Base-by-base conservation (phyloP, 495 filamentous ascomycete genomes). In the Penicillium ucsense region DNA sequence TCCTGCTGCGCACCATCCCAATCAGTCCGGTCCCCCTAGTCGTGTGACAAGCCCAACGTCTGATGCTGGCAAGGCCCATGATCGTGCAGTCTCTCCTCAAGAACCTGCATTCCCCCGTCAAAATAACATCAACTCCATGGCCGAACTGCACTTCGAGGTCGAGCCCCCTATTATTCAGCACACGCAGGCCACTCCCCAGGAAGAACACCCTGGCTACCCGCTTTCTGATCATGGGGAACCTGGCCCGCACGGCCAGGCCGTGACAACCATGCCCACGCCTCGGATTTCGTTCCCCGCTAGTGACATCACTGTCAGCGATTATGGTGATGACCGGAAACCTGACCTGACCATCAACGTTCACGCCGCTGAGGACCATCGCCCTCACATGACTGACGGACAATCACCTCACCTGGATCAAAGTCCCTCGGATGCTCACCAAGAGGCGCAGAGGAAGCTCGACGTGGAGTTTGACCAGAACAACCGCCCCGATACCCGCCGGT, bases 401-500 rank as follows among this genome's bases (percentile, higher is more conserved):
- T 20, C 20, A 2, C 46, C 45, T 7, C 46, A 56, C 10, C 47
- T 49, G 12, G 50, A 53, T 5, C 35, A 54, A 6, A 34, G 49
- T 28, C 43, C 54, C 10, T 43, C 52, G 29, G 46, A 56, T 27
- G 36, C 55, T 20, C 46, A 59, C 28, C 61, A 67, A 42, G 63
- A 66, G 29, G 41, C 57, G 6, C 52, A 50, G 10, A 52, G 50
- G 8, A 66, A 51, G 31, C 54, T 60, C 33, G 60, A 45, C 45
- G 57, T 46, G 6, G 42, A 40, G 12, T 58, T 56, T 43, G 63
- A 68, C 9, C 6, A 33, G 6, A 43, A 43, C 41, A 43, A 43
- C 30, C 77, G 71, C 30, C 73, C 81, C 36, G 82, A 92, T 55
- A 77, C 78, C 43, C 79, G 78, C 38, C 81, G 90, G 48, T 67